phyloP scores from a whole-genome alignment of 2,329 filamentous ascomycete species.

The Ascocoryne sarcoides region DNA sequence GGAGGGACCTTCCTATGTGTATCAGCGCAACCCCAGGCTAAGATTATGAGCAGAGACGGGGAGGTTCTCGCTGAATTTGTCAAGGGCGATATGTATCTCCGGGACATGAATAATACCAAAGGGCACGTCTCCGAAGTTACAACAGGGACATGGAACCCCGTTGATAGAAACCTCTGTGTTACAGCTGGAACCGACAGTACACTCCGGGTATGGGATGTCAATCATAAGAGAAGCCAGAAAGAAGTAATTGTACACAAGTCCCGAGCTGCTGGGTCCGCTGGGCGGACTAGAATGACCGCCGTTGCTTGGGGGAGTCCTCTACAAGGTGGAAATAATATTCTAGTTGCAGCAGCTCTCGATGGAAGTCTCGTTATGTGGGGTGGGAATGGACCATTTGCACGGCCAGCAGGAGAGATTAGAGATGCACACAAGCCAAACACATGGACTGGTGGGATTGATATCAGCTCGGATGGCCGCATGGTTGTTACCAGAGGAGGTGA shows the following conservation, averaged over 20 bases:
- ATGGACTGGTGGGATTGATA: conserved; percentile 87
- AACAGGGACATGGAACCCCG: conserved; percentile 83
- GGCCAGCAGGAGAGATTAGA: conserved; percentile 74
- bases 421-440: conserved; percentile 76
- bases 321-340: conserved; percentile 68
- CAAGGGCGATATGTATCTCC: conserved; percentile 96
- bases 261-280: conserved; percentile 75
- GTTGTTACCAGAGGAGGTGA: conserved; percentile 88
- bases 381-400: conserved; percentile 75
- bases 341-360: conserved; percentile 78
- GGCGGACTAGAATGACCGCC: conserved; percentile 87
- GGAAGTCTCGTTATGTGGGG: conserved; percentile 88
- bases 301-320: conserved; percentile 74
- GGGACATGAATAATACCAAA: conserved; percentile 96
- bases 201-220: conserved; percentile 92
- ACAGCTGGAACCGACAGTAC: conserved; percentile 95
- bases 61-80: conserved; percentile 79
- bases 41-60: conserved; percentile 82
- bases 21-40: conserved; percentile 81
- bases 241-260: conserved; percentile 96
- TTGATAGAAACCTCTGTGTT: conserved; percentile 73
- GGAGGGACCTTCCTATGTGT: conserved; percentile 78
- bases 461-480: conserved; percentile 84
- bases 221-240: conserved; percentile 80
- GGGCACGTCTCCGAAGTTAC: conserved; percentile 91